Percentiles rank a stretch among this genome's conserved stretches.
These are phyloP conservation scores for Beauveria brongniartii DNA, from an alignment of 2,329 filamentous ascomycete genomes.

Conservation along the genomic window DNA sequence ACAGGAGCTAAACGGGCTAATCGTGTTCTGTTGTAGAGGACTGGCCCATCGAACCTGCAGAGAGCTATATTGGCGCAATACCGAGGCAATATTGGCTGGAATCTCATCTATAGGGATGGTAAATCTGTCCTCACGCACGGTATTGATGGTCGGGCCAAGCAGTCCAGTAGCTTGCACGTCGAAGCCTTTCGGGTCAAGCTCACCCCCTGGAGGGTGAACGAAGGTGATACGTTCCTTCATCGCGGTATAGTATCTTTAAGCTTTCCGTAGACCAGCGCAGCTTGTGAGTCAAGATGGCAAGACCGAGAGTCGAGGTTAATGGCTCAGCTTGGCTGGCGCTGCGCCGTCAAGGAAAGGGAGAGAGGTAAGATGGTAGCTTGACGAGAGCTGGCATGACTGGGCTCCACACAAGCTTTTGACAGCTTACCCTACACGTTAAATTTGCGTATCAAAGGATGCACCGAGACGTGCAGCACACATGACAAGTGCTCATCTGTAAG, in stretches of 20 bases:
- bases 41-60: slow-evolving; percentile 76
- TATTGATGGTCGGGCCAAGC: slow-evolving; percentile 47
- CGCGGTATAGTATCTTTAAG: background rate
- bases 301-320: background rate
- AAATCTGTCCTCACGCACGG: slow-evolving; percentile 69
- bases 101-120: slow-evolving; percentile 69
- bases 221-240: slow-evolving; percentile 81
- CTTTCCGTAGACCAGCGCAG: background rate
- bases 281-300: background rate
- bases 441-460: background rate
- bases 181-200: slow-evolving; percentile 57
- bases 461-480: background rate
- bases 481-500: too few relatives aligned
- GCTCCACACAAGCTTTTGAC: background rate
- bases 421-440: background rate
- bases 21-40: slow-evolving; percentile 43
- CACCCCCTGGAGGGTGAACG: slow-evolving; percentile 55
- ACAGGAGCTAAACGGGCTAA: slow-evolving; percentile 66
- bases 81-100: slow-evolving; percentile 53
- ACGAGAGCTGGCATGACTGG: background rate
- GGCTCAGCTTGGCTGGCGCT: background rate
- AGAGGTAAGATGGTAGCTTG: background rate
- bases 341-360: background rate
- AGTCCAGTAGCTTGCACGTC: slow-evolving; percentile 49
- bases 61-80: slow-evolving; percentile 59